Evolutionary conservation across 108 stramenopile species (phyloP).

Genomic region (Fragilariopsis cylindrus): DNA sequence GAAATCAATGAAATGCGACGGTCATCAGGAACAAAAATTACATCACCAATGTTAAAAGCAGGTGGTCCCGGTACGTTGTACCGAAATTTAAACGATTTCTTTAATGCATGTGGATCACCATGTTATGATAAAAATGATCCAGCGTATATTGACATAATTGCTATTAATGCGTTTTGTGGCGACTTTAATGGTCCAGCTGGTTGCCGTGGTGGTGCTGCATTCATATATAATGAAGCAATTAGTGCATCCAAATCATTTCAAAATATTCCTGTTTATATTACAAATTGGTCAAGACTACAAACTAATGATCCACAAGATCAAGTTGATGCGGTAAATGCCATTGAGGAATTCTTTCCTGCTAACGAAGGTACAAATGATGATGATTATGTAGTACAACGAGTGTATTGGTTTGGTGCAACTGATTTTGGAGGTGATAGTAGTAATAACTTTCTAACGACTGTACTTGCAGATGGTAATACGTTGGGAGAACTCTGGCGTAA

Average conservation of each 20-base stretch:
- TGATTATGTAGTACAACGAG: slow-evolving; percentile 17
- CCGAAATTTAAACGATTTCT: neutral
- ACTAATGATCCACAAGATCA: slow-evolving; percentile 14
- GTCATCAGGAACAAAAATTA: neutral
- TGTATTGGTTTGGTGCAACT: slow-evolving; percentile 28
- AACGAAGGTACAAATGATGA: neutral
- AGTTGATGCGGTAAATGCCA: slow-evolving; percentile 14
- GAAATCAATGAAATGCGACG: slow-evolving; percentile 12
- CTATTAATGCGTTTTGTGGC: slow-evolving; percentile 19
- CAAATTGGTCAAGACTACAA: slow-evolving; percentile 13
- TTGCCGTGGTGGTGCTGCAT: slow-evolving; percentile 6
- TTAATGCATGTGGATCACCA: neutral
- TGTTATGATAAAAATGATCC: slow-evolving; percentile 2
- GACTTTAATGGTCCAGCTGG: neutral
- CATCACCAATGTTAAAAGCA: slow-evolving; percentile 14
- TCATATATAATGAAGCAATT: neutral
- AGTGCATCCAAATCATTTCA: slow-evolving; percentile 8
- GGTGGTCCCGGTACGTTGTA: neutral
- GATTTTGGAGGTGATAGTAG: neutral
- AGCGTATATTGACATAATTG: slow-evolving; percentile 20
- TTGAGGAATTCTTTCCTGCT: slow-evolving; percentile 8
- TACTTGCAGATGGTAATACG: neutral
- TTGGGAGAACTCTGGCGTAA: slow-evolving; percentile 3
- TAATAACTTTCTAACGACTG: neutral
- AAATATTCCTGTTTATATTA: slow-evolving; percentile 21